Base-by-base conservation (phyloP, 2,329 filamentous ascomycete species). In the Calycina herbarum region DNA sequence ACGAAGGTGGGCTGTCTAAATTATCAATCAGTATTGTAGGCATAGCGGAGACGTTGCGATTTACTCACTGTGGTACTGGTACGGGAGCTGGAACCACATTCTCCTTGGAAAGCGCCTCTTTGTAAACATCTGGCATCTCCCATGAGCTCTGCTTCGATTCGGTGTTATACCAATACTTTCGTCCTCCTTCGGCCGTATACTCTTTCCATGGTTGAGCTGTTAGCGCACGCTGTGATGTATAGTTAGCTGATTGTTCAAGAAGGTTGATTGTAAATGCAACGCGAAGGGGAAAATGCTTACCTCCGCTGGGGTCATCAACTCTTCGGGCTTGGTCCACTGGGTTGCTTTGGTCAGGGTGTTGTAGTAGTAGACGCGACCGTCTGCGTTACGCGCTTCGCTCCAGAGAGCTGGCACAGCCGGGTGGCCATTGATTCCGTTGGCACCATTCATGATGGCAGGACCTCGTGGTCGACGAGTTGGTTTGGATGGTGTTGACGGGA, bases 101-200 rank as follows among this genome's bases (percentile, higher is more conserved):
- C 51, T 82, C 82, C 69, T 87, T 85, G 61, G 89, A 89, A 65
- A 94, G 82, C 67, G 92, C 91, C 72, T 85, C 84, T 75, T 91
- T 93, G 79, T 94, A 94, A 68, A 81, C 87, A 64, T 93, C 91
- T 64, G 95, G 95, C 85, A 97, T 94, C 74, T 94, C 90, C 95
- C 95, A 99, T 38, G 91, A 93, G 77, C 93, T 98, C 80, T 93
- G 86, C 79, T 94, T 94, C 57, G 92, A 94, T 78, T 96, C 90
- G 40, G 89, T 91, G 78, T 99, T 95, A 78, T 94, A 94, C 91
- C 93, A 99, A 79, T 99, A 99, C 76, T 94, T 92, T 73, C 89
- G 88, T 58, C 94, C 95, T 69, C 92, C 91, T 68, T 93, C 88
- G 27, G 92, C 89, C 31, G 90, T 93, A 75, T 96, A 95, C 78